phyloP scores from a whole-genome alignment of 1,284 basidiomycete genomes.

The Puccinia coronata region DNA sequence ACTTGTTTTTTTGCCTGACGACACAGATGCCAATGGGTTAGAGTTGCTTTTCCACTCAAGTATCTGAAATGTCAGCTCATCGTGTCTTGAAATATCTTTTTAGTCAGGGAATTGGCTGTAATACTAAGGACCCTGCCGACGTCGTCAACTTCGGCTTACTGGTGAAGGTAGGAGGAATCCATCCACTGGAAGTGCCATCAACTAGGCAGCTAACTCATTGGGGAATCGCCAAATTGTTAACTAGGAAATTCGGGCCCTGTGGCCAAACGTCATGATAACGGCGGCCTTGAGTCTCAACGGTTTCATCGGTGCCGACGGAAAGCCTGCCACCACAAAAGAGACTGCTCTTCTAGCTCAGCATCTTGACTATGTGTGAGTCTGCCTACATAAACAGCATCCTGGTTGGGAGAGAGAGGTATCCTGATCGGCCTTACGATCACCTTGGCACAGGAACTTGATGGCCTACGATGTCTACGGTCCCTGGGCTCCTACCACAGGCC shows the following conservation, averaged over 20 bases:
- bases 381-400: too few relatives aligned
- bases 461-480: constrained; percentile 36
- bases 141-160: constrained; percentile 42
- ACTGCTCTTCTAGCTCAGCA: not conserved
- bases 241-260: constrained; percentile 26
- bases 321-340: not conserved
- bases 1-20: not conserved
- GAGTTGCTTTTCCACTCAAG: not conserved
- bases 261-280: too few relatives aligned
- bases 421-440: not conserved
- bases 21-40: constrained; percentile 41
- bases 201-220: too few relatives aligned
- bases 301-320: too few relatives aligned
- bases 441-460: constrained; percentile 26
- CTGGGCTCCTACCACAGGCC: constrained; percentile 24
- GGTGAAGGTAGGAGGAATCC: constrained; percentile 20
- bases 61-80: not conserved
- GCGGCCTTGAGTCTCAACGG: constrained; percentile 16
- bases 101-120: constrained; percentile 46
- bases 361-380: constrained; percentile 19
- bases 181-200: too few relatives aligned
- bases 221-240: too few relatives aligned
- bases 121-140: constrained; percentile 17
- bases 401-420: not conserved
- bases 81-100: not conserved